Evolutionary conservation across 164 flowering plant species (phyloP), one percentile per base, ranked within the genome.

Genomic region (Vitis cinerea): DNA sequence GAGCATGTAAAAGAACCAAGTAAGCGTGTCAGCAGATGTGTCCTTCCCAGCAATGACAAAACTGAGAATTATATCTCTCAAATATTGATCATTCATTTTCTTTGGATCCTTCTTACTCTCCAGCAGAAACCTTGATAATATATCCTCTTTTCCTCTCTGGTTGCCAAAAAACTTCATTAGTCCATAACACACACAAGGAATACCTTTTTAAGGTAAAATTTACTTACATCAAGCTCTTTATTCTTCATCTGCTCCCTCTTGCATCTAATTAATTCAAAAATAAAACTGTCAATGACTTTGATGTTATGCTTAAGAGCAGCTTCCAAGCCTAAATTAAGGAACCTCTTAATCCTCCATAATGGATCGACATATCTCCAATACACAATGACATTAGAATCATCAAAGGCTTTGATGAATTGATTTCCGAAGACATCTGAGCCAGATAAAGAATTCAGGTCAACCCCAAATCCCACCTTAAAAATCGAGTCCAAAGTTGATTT

Each of bases 31-130:
- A 0, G 87, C 85, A 17, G 85, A 65, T 31, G 84, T 71, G 75
- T 88, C 88, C 69, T 80, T 86, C 7, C 92, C 92, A 3, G 90
- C 88, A 1, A 83, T 70, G 23, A 88, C 65, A 71, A 87, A 83
- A 69, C 70, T 84, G 50, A 86, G 71, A 17, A 71, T 83, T 72
- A 86, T 83, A 51, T 88, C 88, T 64, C 85, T 82, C 72, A 84
- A 59, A 58, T 86, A 84, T 51, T 67, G 64, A 69, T 85, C 82
- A 8, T 63, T 78, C 80, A 74, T 76, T 17, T 69, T 79, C 57
- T 67, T 63, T 10, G 86, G 85, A 71, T 82, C 79, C 64, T 77
- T 85, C 61, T 79, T 70, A 11, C 80, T 82, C 56, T 76, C 80
- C 62, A 72, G 16, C 48, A 86, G 67, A 73, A 88, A 86, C 71